phyloP scores from a whole-genome alignment of 768 basidiomycete species.

The Coprinellus micaceus region DNA sequence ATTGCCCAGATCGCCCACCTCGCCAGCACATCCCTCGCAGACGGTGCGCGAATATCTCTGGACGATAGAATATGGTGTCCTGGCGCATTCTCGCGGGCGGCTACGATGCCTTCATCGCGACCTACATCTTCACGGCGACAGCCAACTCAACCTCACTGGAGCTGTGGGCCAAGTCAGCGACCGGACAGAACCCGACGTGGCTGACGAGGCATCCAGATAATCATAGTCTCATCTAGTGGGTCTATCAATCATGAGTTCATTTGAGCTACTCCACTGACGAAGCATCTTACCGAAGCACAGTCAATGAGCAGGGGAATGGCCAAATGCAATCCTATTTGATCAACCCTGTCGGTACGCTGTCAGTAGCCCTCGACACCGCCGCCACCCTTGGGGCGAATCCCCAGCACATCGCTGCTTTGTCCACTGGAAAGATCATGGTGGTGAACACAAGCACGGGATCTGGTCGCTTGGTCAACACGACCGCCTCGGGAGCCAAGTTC shows the following conservation, averaged over 20 bases:
- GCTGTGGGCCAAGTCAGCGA: conserved; percentile 10
- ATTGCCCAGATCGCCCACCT: too few species aligned
- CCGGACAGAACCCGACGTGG: conserved; percentile 15
- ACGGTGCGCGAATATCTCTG: too few species aligned
- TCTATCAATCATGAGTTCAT: too few species aligned
- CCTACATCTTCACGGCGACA: conserved; percentile 12
- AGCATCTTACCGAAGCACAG: conserved; percentile 2
- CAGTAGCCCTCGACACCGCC: conserved; percentile 45
- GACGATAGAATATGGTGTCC: conserved; percentile 12
- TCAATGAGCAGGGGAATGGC: conserved; percentile 39
- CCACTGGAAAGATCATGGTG: conserved; percentile 55
- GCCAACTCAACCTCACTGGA: conserved; percentile 7
- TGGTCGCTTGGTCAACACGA: conserved; percentile 49
- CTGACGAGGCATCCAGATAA: conserved; percentile 10
- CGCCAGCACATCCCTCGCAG: too few species aligned
- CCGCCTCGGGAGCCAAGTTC: conserved; percentile 31
- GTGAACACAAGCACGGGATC: conserved; percentile 59
- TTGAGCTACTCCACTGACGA: too few species aligned
- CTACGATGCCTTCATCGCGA: conserved; percentile 14
- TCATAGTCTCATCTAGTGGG: conserved; percentile 12
- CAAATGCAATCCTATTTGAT: conserved; percentile 28
- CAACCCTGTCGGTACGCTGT: conserved; percentile 40
- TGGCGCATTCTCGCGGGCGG: conserved; percentile 16
- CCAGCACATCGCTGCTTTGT: conserved; percentile 47
- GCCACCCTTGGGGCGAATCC: conserved; percentile 50